phyloP scores from a whole-genome alignment of 805 yeast species.

The Kurtzmaniella cleridarum region DNA sequence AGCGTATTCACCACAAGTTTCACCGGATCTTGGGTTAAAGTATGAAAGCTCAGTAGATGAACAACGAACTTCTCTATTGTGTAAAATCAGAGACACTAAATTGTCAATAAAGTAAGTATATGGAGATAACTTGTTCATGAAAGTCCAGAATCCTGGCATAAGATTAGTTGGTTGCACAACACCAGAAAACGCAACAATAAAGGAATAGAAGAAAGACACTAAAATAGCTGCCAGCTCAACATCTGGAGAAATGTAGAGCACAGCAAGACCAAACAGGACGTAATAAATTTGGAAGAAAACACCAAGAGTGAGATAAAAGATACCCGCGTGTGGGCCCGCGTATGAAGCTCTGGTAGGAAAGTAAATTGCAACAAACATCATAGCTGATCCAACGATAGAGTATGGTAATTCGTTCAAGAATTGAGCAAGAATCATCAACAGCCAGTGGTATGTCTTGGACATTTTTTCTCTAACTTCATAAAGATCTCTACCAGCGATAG shows the following conservation, averaged over 20 bases:
- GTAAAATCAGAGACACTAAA: conserved; percentile 40
- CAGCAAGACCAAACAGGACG: conserved; percentile 30
- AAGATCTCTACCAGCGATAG: conserved; percentile 52
- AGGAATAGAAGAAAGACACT: conserved; percentile 49
- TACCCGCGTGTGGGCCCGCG: conserved; percentile 36
- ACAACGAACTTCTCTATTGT: conserved; percentile 44
- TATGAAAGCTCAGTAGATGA: conserved; percentile 19
- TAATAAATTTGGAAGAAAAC: conserved; percentile 27
- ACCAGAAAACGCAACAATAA: conserved; percentile 64
- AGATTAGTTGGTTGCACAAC: conserved; percentile 50
- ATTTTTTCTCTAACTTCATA: conserved; percentile 68
- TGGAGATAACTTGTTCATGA: conserved; percentile 73
- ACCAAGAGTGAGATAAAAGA: conserved; percentile 25
- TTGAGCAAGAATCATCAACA: conserved; percentile 49
- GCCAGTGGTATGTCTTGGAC: conserved; percentile 73
- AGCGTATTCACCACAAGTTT: conserved; percentile 59
- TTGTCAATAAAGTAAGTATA: conserved; percentile 65
- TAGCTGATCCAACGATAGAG: conserved; percentile 22
- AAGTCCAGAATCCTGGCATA: conserved; percentile 82
- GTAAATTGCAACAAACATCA: conserved; percentile 39
- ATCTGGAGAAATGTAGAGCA: conserved; percentile 57
- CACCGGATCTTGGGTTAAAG: conserved; percentile 44
- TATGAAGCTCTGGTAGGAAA: conserved; percentile 43
- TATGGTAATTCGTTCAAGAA: conserved; percentile 58
- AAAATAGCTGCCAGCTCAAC: conserved; percentile 63